Base-by-base conservation (phyloP, 192 early-diverging fungal species). In the Fimicolochytrium jonesii region DNA sequence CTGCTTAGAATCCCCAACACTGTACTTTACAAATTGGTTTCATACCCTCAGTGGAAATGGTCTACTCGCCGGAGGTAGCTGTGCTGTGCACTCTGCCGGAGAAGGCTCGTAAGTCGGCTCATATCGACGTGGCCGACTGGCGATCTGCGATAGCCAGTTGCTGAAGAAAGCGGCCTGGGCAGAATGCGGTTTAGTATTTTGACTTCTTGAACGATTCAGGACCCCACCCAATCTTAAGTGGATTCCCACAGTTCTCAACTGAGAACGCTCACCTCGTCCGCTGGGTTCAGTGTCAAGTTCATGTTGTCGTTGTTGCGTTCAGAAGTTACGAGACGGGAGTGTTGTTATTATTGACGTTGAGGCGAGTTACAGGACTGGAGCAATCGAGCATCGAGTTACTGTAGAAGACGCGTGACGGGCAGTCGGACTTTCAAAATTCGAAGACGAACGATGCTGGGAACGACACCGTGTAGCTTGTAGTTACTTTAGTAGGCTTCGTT, bases 11-110 rank as follows among this genome's bases (percentile, higher is more conserved):
- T 3, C 15, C 7, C 43, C 4, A 4, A 29, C 13, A 33, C 2
- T 22, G 7, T 15, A 0, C 17, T 20, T 32, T 11, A 13, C 15
- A 3, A 15, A 28, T 20, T 20, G 17, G 11, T 33, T n/a, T 32
- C 64, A 18, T 48, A 67, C 66, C 6, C 66, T 18, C 13, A 67
- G 50, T 10, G 48, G 33, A 33, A 59, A 67, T 28, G 66, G 66
- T 7, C 66, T 41, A 31, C 66, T 67, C 6, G 66, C 56, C 15
- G 56, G 22, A 4, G 66, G 57, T 9, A 67, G 66, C 20, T 28
- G 5, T 6, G 47, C 26, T 34, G 15, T 20, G 6, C 32, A 60
- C 22, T 67, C 33, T 34, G 29, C 0, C 4, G 33, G 47, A 11
- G 36, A n/a, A 35, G 66, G 66, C n/a, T 53, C 56, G 36, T 59